Percentiles rank a stretch among this genome's conserved stretches.
Evolutionary conservation across 345 rosid species (phyloP).

Genomic region (Excoecaria cochinchinensis): DNA sequence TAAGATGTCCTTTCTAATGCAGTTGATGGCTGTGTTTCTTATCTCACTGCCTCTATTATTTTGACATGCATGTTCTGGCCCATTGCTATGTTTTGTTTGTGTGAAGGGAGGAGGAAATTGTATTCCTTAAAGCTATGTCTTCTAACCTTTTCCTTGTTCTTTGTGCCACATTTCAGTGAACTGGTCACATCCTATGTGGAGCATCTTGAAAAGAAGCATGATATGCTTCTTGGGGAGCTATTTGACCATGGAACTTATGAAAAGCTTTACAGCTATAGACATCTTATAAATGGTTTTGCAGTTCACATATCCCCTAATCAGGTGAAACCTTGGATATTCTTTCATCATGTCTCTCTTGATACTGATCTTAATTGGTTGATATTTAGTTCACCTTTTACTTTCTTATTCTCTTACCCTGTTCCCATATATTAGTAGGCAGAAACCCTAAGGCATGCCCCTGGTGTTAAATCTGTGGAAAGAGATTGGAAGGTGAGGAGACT

Average conservation of each 20-base stretch:
- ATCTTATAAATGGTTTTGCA: slow-evolving; percentile 93
- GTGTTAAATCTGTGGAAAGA: slow-evolving; percentile 82
- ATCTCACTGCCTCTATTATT: not conserved
- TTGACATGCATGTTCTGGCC: slow-evolving; percentile 8
- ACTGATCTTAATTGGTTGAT: not conserved
- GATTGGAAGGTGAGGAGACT: slow-evolving; percentile 97
- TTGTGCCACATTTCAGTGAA: slow-evolving; percentile 50
- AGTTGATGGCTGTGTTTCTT: not conserved
- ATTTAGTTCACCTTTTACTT: slow-evolving; percentile 15
- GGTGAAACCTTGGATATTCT: slow-evolving; percentile 51
- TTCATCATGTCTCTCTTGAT: slow-evolving; percentile 2
- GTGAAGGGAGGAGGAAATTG: not conserved
- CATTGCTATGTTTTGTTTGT: not conserved
- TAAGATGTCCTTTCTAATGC: not conserved
- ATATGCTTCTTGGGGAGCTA: slow-evolving; percentile 79
- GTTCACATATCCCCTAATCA: slow-evolving; percentile 79
- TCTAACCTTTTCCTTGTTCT: not conserved
- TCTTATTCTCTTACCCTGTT: slow-evolving; percentile 41
- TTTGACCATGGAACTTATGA: slow-evolving; percentile 74
- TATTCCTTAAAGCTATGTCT: not conserved
- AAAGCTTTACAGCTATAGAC: slow-evolving; percentile 93
- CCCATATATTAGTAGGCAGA: slow-evolving; percentile 82
- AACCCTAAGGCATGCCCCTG: slow-evolving; percentile 66
- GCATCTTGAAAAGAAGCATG: slow-evolving; percentile 92
- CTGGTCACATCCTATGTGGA: slow-evolving; percentile 70